These are phyloP conservation scores for Dactylorhiza incarnata DNA, from an alignment of 106 monocot genomes.

Conservation along the genomic window DNA sequence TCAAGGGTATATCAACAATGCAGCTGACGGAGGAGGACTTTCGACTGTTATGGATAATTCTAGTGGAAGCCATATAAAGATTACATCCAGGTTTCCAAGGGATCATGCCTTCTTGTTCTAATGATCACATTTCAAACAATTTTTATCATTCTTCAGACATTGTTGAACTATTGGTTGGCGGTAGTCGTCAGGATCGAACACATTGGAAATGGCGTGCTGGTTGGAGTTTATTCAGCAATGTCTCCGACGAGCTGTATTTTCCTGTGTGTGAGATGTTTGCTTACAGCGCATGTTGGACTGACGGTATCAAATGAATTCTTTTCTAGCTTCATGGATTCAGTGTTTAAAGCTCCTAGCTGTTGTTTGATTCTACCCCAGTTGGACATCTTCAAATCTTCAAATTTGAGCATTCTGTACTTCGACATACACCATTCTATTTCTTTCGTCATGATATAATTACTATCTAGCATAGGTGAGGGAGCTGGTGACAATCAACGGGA, in stretches of 20 bases:
- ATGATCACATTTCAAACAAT: constrained; percentile 28
- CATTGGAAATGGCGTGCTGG: constrained; percentile 22
- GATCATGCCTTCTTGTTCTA: constrained; percentile 20
- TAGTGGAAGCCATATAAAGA: constrained; percentile 63
- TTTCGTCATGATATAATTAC: constrained; percentile 24
- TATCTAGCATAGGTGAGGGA: no score
- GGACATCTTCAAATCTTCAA: constrained; percentile 70
- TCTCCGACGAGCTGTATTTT: constrained; percentile 46
- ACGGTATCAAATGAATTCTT: constrained; percentile 62
- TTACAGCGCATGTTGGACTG: constrained; percentile 50
- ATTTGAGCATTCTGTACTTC: constrained; percentile 62
- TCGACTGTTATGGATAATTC: constrained; percentile 48
- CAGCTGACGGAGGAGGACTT: constrained; percentile 73
- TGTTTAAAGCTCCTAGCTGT: constrained; percentile 61
- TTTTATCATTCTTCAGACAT: constrained; percentile 50
- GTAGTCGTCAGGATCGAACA: constrained; percentile 29
- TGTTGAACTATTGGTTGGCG: constrained; percentile 74
- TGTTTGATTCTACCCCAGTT: constrained; percentile 75
- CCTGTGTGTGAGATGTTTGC: constrained; percentile 36
- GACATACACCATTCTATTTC: constrained; percentile 50
- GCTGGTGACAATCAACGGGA: no score
- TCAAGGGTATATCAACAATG: constrained; percentile 4
- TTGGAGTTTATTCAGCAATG: constrained; percentile 49
- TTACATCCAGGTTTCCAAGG: constrained; percentile 48
- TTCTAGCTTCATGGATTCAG: constrained; percentile 57